Evolutionary conservation across 371 early-diverging fungal species (phyloP).

Genomic region (Cokeromyces recurvatus): DNA sequence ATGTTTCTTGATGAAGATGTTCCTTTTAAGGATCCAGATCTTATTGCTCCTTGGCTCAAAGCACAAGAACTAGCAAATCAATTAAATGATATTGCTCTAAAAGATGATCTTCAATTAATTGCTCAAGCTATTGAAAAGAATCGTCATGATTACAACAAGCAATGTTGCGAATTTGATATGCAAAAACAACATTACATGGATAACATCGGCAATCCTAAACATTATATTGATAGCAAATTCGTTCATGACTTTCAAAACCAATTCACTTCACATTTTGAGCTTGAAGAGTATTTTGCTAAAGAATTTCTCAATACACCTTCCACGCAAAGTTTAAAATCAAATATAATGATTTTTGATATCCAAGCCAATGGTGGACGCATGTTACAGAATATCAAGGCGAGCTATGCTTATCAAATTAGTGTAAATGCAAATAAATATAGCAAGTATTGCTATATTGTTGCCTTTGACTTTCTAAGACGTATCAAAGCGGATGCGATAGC

Average conservation of each 20-base stretch:
- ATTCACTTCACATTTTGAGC: constrained; percentile 23
- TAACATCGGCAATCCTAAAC: constrained; percentile 17
- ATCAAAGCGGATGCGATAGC: constrained; percentile 26
- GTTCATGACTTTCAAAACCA: constrained; percentile 5
- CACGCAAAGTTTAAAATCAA: constrained; percentile 10
- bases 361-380: constrained; percentile 12
- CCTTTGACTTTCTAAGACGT: constrained; percentile 19
- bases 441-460: constrained; percentile 28
- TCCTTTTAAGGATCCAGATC: constrained; percentile 19
- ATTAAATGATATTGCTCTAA: constrained; percentile 8
- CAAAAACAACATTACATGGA: constrained; percentile 12
- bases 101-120: constrained; percentile 20
- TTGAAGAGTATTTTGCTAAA: constrained; percentile 31
- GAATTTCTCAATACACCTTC: constrained; percentile 8
- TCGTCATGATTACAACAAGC: constrained; percentile 8
- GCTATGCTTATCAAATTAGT: constrained; percentile 16
- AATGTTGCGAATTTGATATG: constrained; percentile 6
- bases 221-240: constrained; percentile 1
- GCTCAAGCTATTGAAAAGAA: constrained; percentile 4
- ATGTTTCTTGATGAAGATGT: constrained; percentile 30
- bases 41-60: constrained; percentile 22
- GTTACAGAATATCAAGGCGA: constrained; percentile 17
- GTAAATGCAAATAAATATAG: constrained; percentile 8
- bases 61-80: constrained; percentile 13
- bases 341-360: constrained; percentile 8